phyloP scores from a whole-genome alignment of 495 filamentous ascomycete species.

The Evansstolkia leycettana region DNA sequence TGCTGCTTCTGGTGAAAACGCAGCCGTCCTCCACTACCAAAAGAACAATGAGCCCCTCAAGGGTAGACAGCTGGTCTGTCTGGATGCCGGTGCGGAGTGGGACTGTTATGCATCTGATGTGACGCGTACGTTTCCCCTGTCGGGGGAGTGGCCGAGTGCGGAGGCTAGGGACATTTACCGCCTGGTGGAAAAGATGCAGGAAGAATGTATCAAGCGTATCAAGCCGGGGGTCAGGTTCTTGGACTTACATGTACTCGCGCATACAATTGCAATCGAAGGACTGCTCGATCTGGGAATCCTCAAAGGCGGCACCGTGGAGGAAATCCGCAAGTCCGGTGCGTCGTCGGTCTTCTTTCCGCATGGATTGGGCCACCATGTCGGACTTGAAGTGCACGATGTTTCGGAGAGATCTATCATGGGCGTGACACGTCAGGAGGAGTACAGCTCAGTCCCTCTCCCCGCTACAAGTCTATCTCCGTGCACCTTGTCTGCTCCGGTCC shows the following conservation, averaged over 20 bases:
- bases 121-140: slow-evolving; percentile 73
- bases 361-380: slow-evolving; percentile 80
- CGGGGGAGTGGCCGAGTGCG: slow-evolving; percentile 43
- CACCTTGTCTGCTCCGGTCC: slow-evolving; percentile 22
- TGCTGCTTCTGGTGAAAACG: slow-evolving; percentile 65
- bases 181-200: slow-evolving; percentile 73
- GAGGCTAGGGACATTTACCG: slow-evolving; percentile 60
- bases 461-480: slow-evolving; percentile 14
- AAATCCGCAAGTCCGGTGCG: slow-evolving; percentile 56
- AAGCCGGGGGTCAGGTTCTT: slow-evolving; percentile 54
- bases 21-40: slow-evolving; percentile 74
- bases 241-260: slow-evolving; percentile 57
- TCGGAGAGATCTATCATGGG: slow-evolving; percentile 37
- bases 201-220: slow-evolving; percentile 56
- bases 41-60: slow-evolving; percentile 60
- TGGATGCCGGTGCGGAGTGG: slow-evolving; percentile 82
- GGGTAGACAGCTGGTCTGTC: slow-evolving; percentile 56
- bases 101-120: slow-evolving; percentile 83
- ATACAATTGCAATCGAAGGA: slow-evolving; percentile 57
- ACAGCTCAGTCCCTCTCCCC: slow-evolving; percentile 11
- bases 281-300: slow-evolving; percentile 59
- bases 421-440: slow-evolving; percentile 10
- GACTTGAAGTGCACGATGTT: slow-evolving; percentile 83
- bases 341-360: slow-evolving; percentile 81
- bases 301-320: slow-evolving; percentile 38